Percentiles rank a stretch among this genome's conserved stretches.
Evolutionary conservation across 306 rosid species (phyloP).

Genomic region (Prunus kanzakura): DNA sequence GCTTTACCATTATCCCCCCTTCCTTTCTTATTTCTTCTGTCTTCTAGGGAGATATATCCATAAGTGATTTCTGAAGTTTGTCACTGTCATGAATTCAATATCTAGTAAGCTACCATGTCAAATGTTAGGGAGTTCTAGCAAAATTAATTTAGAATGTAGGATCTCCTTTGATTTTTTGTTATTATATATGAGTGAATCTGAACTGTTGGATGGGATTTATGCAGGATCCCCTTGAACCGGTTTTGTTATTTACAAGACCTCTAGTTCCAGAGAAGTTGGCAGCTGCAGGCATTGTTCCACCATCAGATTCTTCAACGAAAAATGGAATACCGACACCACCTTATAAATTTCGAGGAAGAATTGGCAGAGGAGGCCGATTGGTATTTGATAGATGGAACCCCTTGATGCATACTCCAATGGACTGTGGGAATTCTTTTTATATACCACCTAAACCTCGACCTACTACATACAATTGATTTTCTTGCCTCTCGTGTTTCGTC

Average conservation of each 20-base stretch:
- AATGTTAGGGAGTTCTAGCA: not conserved
- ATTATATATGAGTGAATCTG: not conserved
- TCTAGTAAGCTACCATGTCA: not conserved
- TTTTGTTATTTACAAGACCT: constrained; percentile 81
- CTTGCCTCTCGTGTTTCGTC: not conserved
- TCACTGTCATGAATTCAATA: not conserved
- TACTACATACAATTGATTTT: constrained; percentile 58
- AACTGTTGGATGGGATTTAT: constrained; percentile 31
- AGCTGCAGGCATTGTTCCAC: constrained; percentile 73
- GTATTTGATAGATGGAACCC: constrained; percentile 93
- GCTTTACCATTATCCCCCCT: not conserved
- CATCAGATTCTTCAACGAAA: constrained; percentile 48
- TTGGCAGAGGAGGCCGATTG: constrained; percentile 94
- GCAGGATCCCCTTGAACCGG: constrained; percentile 97
- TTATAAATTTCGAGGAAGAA: constrained; percentile 67
- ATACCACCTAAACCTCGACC: constrained; percentile 74
- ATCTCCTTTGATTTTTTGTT: not conserved
- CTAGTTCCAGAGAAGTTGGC: constrained; percentile 88
- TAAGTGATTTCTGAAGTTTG: not conserved
- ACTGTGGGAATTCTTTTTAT: constrained; percentile 72
- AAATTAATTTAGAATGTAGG: not conserved
- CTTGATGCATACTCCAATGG: constrained; percentile 76
- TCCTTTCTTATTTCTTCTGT: not conserved
- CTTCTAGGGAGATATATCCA: not conserved
- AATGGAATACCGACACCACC: constrained; percentile 55